A percentile compares a stretch with the other conserved stretches of the same genome.
These are phyloP conservation scores for Talaromyces nanjingensis DNA, from an alignment of 495 filamentous ascomycete species.

Conservation along the genomic window DNA sequence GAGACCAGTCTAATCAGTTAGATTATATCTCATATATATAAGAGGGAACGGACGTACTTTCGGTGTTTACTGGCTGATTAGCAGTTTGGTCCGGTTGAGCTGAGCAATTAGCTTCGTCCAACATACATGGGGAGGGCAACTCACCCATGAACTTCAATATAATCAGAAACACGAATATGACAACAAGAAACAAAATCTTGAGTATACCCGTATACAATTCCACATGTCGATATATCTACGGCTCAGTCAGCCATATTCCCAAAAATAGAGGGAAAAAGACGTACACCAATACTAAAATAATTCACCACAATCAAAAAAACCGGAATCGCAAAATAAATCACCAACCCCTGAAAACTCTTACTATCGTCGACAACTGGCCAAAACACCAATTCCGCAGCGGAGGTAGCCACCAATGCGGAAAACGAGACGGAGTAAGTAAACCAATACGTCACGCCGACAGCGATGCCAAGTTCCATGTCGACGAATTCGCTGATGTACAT, in stretches of 20 bases:
- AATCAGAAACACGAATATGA: constrained; percentile 23
- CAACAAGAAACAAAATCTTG: constrained; percentile 26
- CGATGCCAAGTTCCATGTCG: constrained; percentile 39
- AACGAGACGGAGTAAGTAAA: constrained; percentile 39
- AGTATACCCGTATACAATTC: constrained; percentile 32
- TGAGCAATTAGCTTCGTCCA: neutral
- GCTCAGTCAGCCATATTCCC: neutral
- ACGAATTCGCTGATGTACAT: constrained; percentile 43
- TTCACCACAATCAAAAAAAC: constrained; percentile 27
- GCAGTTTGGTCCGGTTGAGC: neutral
- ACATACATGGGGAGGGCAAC: neutral
- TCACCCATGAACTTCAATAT: constrained; percentile 30
- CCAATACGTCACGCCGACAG: constrained; percentile 43
- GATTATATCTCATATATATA: neutral
- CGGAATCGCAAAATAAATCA: constrained; percentile 25
- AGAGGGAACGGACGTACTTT: constrained; percentile 10
- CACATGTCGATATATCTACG: constrained; percentile 29
- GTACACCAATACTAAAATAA: constrained; percentile 25
- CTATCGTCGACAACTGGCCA: constrained; percentile 19
- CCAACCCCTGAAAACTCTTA: constrained; percentile 19
- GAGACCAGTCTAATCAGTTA: constrained; percentile 14
- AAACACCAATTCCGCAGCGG: constrained; percentile 29
- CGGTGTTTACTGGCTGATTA: neutral
- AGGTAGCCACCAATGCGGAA: constrained; percentile 30
- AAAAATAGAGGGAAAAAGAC: neutral